Evolutionary conservation across 2,329 filamentous ascomycete genomes (phyloP), one percentile per base, ranked within the genome.

Genomic region (Pyrenophora graminea): DNA sequence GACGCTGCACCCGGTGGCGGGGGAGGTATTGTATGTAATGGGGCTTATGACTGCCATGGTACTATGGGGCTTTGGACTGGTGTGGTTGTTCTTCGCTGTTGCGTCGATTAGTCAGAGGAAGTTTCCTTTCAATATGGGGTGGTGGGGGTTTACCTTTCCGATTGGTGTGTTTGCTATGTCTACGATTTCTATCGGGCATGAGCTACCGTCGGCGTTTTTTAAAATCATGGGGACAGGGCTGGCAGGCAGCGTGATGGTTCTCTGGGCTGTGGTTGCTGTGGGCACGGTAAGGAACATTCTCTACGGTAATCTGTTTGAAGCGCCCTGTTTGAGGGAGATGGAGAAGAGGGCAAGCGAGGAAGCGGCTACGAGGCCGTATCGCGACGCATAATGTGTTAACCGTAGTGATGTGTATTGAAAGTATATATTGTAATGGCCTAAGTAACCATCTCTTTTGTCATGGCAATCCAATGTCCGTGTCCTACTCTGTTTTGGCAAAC

Each of bases 131-230:
- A 85, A 85, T 61, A 81, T 85, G 69, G 83, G 82, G 5, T 83
- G 82, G 82, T 85, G 81, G 82, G 80, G 80, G 1, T 84, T 84
- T 48, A 82, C 78, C 0, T 85, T 85, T 58, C 83, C 82, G 0
- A 59, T 83, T 12, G 82, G 83, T 1, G 82, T 84, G 2, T 66
- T 62, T 27, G 54, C 63, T 0, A 62, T 66, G 64, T 74, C 69
- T 13, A 81, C 79, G 0, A 72, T 74, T 4, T 69, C 70, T 12
- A 70, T 82, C 23, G 81, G 77, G 1, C 67, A 75, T 25, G 80
- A 84, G 57, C 69, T 85, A 48, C 78, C 79, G 0, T 83, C 78
- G n/a, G 54, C 56, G 0, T 83, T 85, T 61, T 85, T 86, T 57
- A 71, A 71, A 21, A 70, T 85, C 0, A 59, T 85, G 2, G 81